phyloP scores from a whole-genome alignment of 495 filamentous ascomycete genomes.

The Friedmanniomyces endolithicus region DNA sequence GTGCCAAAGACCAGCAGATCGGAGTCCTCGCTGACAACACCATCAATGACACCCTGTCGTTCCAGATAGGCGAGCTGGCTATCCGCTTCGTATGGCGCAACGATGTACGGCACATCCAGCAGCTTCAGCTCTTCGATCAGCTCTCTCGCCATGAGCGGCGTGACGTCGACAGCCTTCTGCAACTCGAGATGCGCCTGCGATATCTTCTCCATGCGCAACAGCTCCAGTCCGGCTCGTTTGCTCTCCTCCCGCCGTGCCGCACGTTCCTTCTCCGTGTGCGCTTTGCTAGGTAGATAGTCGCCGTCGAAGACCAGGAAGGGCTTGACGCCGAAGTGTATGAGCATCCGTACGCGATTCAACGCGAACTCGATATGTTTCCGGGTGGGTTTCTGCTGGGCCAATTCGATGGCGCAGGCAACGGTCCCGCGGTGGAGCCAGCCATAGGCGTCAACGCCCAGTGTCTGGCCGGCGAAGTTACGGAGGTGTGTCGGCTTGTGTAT shows the following conservation, averaged over 20 bases:
- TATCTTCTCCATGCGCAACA: slow-evolving; percentile 64
- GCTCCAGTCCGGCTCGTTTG: slow-evolving; percentile 59
- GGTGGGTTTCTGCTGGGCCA: slow-evolving; percentile 78
- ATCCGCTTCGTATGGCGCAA: slow-evolving; percentile 96
- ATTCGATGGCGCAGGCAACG: slow-evolving; percentile 78
- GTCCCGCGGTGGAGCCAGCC: slow-evolving; percentile 96
- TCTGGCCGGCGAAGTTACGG: slow-evolving; percentile 77
- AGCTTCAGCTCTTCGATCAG: slow-evolving; percentile 85
- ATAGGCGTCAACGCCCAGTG: slow-evolving; percentile 88
- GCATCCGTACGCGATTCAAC: slow-evolving; percentile 83
- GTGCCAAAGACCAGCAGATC: slow-evolving; percentile 93
- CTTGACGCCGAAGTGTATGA: slow-evolving; percentile 78
- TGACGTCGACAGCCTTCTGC: slow-evolving; percentile 93
- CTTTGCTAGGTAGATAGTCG: slow-evolving; percentile 88
- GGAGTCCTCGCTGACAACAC: slow-evolving; percentile 92
- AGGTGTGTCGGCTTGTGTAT: slow-evolving; percentile 82
- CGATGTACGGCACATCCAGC: slow-evolving; percentile 68
- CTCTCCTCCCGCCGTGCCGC: slow-evolving; percentile 58
- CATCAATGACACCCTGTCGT: slow-evolving; percentile 63
- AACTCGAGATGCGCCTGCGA: slow-evolving; percentile 75
- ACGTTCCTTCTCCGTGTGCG: slow-evolving; percentile 71
- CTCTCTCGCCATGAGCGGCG: slow-evolving; percentile 83
- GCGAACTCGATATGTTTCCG: slow-evolving; percentile 84
- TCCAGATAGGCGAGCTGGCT: slow-evolving; percentile 92
- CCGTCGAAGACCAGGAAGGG: slow-evolving; percentile 96